Base-by-base conservation (phyloP, 2,329 filamentous ascomycete species). In the Biscogniauxia sp. region DNA sequence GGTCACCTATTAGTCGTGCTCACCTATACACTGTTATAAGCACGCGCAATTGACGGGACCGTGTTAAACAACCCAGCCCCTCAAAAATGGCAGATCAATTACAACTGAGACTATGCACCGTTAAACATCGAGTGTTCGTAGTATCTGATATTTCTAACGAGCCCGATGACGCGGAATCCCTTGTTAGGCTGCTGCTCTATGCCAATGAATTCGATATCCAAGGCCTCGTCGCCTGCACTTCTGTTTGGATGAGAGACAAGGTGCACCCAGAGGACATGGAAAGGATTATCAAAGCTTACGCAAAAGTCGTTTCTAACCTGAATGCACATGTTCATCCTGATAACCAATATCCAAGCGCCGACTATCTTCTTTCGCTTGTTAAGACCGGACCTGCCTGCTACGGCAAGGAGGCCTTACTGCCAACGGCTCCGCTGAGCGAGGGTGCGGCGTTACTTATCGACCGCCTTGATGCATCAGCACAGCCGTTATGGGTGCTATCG, bases 401-500 rank as follows among this genome's bases (percentile, higher is more conserved):
- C 51, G 37, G 37, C 13, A 45, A 45, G 37, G 37, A 45, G 2
- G 37, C 37, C 11, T 6, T 45, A 6, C 37, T 17, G 2, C 37
- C 37, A 11, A 13, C 3, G 5, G 37, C 6, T 13, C 37, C 37
- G 37, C 17, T 45, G 37, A 45, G 37, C 17, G 37, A 45, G 5
- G 37, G 37, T 15, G 37, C 37, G n/a, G 37, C 37, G 37, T 11
- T 45, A 45, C 37, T 45, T 45, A 45, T 45, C 37, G 37, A 45
- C n/a, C 37, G 37, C 17, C 37, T 45, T 11, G 37, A 45, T 45
- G 37, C 37, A 28, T 54, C 7, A 65, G 77, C 25, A 68, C 69
- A 79, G 8, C 79, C 79, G 0, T 73, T 84, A 3, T 84, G 78
- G 77, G 68, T 82, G 2, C 74, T 79, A 2, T 75, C 73, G 63